phyloP scores from a whole-genome alignment of 495 filamentous ascomycete genomes.

The Hypoxylon intermedium region DNA sequence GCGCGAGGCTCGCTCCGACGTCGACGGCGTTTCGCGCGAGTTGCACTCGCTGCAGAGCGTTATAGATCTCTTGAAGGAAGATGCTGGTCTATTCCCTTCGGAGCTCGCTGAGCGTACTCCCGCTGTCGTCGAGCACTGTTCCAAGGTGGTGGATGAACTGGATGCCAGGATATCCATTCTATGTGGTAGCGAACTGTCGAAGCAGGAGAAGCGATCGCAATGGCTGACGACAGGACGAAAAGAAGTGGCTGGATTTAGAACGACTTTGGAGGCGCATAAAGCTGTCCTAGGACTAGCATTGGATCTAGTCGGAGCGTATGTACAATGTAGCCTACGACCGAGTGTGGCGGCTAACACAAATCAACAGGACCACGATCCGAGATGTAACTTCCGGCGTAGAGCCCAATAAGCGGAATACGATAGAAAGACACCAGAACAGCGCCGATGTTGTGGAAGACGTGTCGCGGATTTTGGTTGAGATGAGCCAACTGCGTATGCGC shows the following conservation, averaged over 20 bases:
- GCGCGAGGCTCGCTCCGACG: constrained; percentile 54
- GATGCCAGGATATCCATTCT: constrained; percentile 43
- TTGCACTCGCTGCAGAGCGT: constrained; percentile 56
- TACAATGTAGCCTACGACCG: constrained; percentile 13
- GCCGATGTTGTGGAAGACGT: constrained; percentile 39
- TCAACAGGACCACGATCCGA: constrained; percentile 40
- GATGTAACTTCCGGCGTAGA: constrained; percentile 30
- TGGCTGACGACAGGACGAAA: constrained; percentile 47
- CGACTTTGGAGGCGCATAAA: constrained; percentile 50
- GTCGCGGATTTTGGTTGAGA: constrained; percentile 38
- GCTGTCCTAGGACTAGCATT: constrained; percentile 49
- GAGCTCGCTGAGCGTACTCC: constrained; percentile 48
- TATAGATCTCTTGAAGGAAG: constrained; percentile 54
- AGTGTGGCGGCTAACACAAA: constrained; percentile 12
- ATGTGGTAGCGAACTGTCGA: constrained; percentile 39
- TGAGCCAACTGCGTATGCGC: constrained; percentile 39
- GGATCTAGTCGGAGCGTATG: constrained; percentile 51
- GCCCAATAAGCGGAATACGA: constrained; percentile 31
- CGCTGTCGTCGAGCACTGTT: constrained; percentile 46
- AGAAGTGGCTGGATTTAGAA: constrained; percentile 45
- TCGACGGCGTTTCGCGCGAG: constrained; percentile 55
- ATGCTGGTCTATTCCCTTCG: constrained; percentile 48
- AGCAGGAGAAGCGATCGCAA: constrained; percentile 49
- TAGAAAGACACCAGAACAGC: constrained; percentile 34
- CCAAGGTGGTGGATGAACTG: constrained; percentile 46